Evolutionary conservation across 108 stramenopile species (phyloP).

Genomic region (Cyclotella choctawhatcheeana): DNA sequence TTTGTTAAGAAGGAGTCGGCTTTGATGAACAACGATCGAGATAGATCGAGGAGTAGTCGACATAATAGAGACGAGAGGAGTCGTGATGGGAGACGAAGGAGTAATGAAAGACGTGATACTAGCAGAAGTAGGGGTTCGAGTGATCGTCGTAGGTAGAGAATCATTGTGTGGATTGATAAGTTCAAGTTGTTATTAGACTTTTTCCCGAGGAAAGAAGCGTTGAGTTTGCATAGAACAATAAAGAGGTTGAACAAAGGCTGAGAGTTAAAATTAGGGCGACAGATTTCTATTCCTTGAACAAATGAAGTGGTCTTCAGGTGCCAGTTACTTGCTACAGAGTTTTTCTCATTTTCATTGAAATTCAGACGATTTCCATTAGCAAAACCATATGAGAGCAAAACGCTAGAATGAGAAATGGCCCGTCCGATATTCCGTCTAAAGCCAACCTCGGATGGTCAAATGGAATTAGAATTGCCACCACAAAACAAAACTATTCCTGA

Average conservation of each 20-base stretch:
- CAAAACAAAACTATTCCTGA: neutral
- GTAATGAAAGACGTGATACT: neutral
- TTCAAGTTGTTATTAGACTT: too few relatives aligned
- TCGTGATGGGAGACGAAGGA: neutral
- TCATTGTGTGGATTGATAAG: neutral
- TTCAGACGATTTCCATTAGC: neutral
- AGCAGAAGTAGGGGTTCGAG: neutral
- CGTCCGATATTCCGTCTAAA: neutral
- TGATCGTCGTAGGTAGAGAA: conserved; percentile 2
- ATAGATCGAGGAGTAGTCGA: neutral
- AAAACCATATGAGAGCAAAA: neutral
- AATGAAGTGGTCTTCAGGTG: too few relatives aligned
- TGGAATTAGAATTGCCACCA: conserved; percentile 3
- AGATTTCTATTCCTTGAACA: too few relatives aligned
- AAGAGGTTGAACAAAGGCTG: too few relatives aligned
- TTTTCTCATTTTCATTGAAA: too few relatives aligned
- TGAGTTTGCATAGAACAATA: too few relatives aligned
- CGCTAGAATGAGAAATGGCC: neutral
- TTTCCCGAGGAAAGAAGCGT: too few relatives aligned
- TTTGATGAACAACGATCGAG: neutral
- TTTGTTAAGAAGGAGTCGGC: neutral
- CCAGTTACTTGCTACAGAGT: too few relatives aligned
- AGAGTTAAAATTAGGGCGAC: too few relatives aligned
- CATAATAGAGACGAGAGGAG: neutral
- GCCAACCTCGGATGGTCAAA: neutral